Conservation (phyloP, 768 basidiomycete genomes). For the Kondoa malvinella region DNA sequence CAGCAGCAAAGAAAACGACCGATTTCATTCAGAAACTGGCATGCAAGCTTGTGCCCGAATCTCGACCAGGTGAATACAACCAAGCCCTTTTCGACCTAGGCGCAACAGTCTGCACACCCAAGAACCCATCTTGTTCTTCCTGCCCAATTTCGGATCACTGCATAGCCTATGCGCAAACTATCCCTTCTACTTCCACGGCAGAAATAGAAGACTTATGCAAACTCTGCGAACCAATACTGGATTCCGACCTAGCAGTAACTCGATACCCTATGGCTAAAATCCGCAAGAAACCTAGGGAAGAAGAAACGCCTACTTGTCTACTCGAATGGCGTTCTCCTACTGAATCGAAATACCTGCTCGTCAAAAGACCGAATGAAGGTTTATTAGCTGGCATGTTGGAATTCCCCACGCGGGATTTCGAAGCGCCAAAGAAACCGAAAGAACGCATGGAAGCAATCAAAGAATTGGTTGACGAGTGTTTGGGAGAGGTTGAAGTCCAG, state of each 20-base stretch:
- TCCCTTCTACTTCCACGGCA: slow-evolving; percentile 23
- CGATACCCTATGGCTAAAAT: slow-evolving; percentile 74
- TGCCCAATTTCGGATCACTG: slow-evolving; percentile 63
- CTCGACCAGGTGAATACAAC: slow-evolving; percentile 40
- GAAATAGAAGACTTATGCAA: slow-evolving; percentile 67
- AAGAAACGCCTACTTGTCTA: slow-evolving; percentile 69
- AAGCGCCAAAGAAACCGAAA: background rate
- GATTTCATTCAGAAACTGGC: slow-evolving; percentile 73
- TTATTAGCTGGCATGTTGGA: slow-evolving; percentile 79
- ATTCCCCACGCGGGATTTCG: slow-evolving; percentile 55
- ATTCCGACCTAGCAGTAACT: slow-evolving; percentile 38
- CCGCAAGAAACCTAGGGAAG: slow-evolving; percentile 66
- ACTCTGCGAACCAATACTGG: slow-evolving; percentile 45
- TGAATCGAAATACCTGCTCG: slow-evolving; percentile 50
- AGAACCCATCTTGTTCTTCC: slow-evolving; percentile 51
- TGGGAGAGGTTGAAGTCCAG: background rate
- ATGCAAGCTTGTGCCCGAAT: slow-evolving; percentile 44
- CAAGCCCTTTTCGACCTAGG: slow-evolving; percentile 90
- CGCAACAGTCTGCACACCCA: slow-evolving; percentile 72
- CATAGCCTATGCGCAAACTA: slow-evolving; percentile 40
- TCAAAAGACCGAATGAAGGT: slow-evolving; percentile 67
- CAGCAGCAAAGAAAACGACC: slow-evolving; percentile 59
- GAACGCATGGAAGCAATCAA: background rate
- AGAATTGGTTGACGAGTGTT: slow-evolving; percentile 8
- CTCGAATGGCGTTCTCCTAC: slow-evolving; percentile 48